Conservation (phyloP, 495 filamentous ascomycete species). For the Aspergillus ostianus region DNA sequence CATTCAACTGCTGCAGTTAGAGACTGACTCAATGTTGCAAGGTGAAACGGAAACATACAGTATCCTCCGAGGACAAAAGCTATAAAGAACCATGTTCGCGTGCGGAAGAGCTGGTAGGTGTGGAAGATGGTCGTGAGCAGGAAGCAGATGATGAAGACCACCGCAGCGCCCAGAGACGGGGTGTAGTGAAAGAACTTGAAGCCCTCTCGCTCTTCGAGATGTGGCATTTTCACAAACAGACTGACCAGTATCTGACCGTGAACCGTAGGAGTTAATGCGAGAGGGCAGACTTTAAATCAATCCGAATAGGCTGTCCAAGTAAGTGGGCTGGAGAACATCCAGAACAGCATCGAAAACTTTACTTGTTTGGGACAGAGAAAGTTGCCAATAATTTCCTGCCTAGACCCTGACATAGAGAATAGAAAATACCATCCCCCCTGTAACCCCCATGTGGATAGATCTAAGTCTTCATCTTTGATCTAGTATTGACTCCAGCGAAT, state of each 20-base stretch:
- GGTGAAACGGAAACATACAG: conserved; percentile 34
- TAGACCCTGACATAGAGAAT: too few relatives aligned
- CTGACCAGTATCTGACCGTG: not conserved
- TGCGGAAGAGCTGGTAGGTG: conserved; percentile 41
- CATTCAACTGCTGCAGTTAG: conserved; percentile 9
- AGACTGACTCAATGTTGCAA: too few relatives aligned
- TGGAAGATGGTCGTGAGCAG: conserved; percentile 42
- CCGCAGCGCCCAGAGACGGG: conserved; percentile 47
- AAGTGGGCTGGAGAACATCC: too few relatives aligned
- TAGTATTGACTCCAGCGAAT: too few relatives aligned
- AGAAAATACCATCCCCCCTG: too few relatives aligned
- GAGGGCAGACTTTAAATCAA: not conserved
- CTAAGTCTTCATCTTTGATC: too few relatives aligned
- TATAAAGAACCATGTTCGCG: conserved; percentile 59
- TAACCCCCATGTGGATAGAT: too few relatives aligned
- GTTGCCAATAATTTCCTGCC: too few relatives aligned
- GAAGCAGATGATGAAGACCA: conserved; percentile 53
- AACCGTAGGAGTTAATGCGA: not conserved
- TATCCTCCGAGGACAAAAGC: conserved; percentile 54
- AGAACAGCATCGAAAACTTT: too few relatives aligned
- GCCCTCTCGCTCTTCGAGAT: not conserved
- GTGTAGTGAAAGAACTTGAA: conserved; percentile 12
- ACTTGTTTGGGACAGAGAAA: too few relatives aligned
- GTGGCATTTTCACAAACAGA: not conserved
- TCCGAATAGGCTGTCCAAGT: too few relatives aligned